Conservation (phyloP, 106 monocot genomes). For the Narthecium ossifragum region DNA sequence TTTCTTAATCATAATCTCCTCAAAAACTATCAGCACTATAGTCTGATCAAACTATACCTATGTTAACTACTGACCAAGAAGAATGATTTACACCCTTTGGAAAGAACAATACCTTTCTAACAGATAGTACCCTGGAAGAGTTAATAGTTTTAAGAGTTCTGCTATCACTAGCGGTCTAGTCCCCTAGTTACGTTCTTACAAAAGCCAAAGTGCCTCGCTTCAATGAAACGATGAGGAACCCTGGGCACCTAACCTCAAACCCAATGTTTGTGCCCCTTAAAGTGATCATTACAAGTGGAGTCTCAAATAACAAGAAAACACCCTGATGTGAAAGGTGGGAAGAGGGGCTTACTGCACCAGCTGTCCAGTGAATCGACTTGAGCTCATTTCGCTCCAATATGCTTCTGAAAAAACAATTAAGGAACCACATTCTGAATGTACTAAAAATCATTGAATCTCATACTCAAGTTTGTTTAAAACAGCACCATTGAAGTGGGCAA, state of each 20-base stretch:
- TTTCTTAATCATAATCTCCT: too few relatives aligned
- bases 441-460: too few relatives aligned
- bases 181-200: background rate
- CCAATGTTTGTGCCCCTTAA: background rate
- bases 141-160: too few relatives aligned
- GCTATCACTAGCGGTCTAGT: background rate
- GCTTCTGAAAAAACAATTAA: slow-evolving; percentile 52
- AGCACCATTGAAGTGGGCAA: too few relatives aligned
- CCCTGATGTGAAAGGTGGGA: slow-evolving; percentile 12
- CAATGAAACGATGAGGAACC: background rate
- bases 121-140: too few relatives aligned
- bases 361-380: slow-evolving; percentile 55
- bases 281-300: background rate
- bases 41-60: too few relatives aligned
- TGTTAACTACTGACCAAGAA: too few relatives aligned
- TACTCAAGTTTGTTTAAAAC: too few relatives aligned
- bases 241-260: background rate
- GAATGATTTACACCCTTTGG: too few relatives aligned
- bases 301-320: background rate
- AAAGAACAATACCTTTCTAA: too few relatives aligned
- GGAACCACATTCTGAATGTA: slow-evolving; percentile 8
- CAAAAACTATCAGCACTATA: too few relatives aligned
- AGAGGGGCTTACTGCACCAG: slow-evolving; percentile 55
- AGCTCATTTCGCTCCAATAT: slow-evolving; percentile 72
- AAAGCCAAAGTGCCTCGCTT: background rate